These are phyloP conservation scores for Trichomonascus vanleenenianus DNA, from an alignment of 805 yeast species.

Conservation along the genomic window DNA sequence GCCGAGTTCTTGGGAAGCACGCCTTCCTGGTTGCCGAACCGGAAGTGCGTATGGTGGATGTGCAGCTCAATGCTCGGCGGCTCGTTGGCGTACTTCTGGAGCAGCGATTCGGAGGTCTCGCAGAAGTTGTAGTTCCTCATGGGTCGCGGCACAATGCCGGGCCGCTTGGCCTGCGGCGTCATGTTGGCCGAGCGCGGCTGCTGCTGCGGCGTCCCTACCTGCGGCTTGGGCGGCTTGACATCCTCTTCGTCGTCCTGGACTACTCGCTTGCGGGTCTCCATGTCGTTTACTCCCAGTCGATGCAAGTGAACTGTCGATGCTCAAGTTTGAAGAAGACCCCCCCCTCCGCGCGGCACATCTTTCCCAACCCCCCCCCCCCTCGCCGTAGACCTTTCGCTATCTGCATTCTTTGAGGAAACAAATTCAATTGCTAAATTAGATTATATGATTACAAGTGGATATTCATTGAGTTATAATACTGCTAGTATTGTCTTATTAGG, in stretches of 20 bases:
- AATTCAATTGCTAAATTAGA: too few relatives aligned
- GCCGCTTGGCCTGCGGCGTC: neutral
- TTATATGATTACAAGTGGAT: too few relatives aligned
- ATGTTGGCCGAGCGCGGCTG: neutral
- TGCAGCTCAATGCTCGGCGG: constrained; percentile 85
- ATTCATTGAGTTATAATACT: too few relatives aligned
- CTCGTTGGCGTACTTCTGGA: constrained; percentile 66
- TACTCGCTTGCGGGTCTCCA: constrained; percentile 11
- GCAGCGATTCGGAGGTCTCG: constrained; percentile 62
- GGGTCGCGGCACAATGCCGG: neutral
- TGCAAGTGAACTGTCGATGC: too few relatives aligned
- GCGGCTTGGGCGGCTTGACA: neutral
- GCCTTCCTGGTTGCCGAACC: constrained; percentile 88
- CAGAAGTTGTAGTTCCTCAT: constrained; percentile 30
- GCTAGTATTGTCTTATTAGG: too few relatives aligned
- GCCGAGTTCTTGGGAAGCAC: constrained; percentile 75
- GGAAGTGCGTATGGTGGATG: constrained; percentile 82
- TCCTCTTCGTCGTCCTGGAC: constrained; percentile 17
- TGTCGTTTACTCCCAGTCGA: too few relatives aligned
- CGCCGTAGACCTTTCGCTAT: too few relatives aligned
- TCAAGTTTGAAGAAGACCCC: too few relatives aligned
- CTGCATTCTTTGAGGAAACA: too few relatives aligned
- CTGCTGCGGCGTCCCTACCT: neutral
- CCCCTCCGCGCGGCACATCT: too few relatives aligned
- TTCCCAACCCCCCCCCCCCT: too few relatives aligned